phyloP scores from a whole-genome alignment of 2,329 filamentous ascomycete species.

The Venturia aucupariae region DNA sequence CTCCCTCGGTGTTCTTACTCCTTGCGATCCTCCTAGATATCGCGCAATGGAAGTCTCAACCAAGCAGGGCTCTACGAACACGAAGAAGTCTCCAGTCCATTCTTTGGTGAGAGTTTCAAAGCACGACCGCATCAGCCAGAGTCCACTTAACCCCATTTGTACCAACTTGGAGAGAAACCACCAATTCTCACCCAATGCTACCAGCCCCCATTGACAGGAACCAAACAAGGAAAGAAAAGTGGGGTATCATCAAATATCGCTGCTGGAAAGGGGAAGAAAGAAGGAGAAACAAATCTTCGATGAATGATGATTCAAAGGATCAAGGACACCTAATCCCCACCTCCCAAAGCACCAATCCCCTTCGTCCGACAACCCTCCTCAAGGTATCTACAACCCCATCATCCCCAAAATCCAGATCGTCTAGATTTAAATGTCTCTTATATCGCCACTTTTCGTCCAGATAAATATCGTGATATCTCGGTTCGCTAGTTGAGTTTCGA shows the following conservation, averaged over 20 bases:
- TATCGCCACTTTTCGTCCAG: conserved; percentile 65
- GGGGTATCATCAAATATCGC: not conserved
- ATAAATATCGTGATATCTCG: conserved; percentile 36
- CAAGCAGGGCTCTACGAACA: no score
- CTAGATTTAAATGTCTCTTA: conserved; percentile 60
- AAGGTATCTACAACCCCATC: conserved; percentile 68
- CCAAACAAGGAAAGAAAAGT: not conserved
- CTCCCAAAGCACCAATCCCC: conserved; percentile 38
- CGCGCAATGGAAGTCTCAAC: no score
- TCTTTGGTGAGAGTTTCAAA: no score
- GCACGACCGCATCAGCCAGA: no score
- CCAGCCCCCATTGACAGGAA: no score
- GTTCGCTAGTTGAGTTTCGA: conserved; percentile 13
- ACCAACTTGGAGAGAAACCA: no score
- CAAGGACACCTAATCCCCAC: conserved; percentile 29
- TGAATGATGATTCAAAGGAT: not conserved
- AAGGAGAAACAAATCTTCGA: not conserved
- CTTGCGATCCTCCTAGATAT: no score
- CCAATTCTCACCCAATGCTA: no score
- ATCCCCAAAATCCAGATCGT: conserved; percentile 70
- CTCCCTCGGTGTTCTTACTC: no score
- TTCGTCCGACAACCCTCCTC: conserved; percentile 49
- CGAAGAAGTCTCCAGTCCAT: no score
- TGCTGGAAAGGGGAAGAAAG: not conserved
- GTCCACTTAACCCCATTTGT: no score